These are phyloP conservation scores for Candida germanica DNA, from an alignment of 805 yeast genomes.

Conservation along the genomic window DNA sequence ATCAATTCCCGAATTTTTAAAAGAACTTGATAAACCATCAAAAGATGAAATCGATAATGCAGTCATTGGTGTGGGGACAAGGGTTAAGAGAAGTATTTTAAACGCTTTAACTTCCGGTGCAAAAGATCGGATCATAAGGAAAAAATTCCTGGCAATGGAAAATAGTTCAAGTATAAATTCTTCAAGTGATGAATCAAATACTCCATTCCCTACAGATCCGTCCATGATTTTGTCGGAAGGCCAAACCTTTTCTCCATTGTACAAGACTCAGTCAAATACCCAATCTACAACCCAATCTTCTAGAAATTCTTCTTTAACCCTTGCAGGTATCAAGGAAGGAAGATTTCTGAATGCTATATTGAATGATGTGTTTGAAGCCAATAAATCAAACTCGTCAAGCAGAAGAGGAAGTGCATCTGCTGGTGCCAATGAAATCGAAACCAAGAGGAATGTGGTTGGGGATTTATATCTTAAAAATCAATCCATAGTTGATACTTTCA, in stretches of 20 bases:
- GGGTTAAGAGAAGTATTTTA: conserved; percentile 51
- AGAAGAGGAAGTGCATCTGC: conserved; percentile 28
- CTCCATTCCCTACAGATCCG: conserved; percentile 13
- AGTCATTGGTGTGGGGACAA: conserved; percentile 74
- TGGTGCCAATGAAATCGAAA: conserved; percentile 42
- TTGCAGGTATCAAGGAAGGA: conserved; percentile 29
- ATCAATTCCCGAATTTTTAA: conserved; percentile 2
- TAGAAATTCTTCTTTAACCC: conserved; percentile 16
- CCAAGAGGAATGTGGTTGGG: conserved; percentile 45
- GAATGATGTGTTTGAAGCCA: conserved; percentile 34
- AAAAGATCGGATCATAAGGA: conserved; percentile 21
- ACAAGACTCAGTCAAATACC: conserved; percentile 7
- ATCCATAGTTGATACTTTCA: conserved; percentile 40
- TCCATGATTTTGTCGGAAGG: conserved; percentile 35
- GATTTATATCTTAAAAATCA: conserved; percentile 42
- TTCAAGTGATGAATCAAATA: conserved; percentile 30
- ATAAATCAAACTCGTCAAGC: conserved; percentile 21
- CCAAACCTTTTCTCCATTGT: conserved; percentile 5
- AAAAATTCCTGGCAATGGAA: conserved; percentile 23
- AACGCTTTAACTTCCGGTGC: conserved; percentile 37
- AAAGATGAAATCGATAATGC: conserved; percentile 73
- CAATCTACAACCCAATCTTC: conserved; percentile 6
- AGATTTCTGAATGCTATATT: conserved; percentile 22
- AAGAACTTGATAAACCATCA: conserved; percentile 34
- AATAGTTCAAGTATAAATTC: conserved; percentile 19